These are phyloP conservation scores for Pseudogymnoascus sp. DNA, from an alignment of 2,329 filamentous ascomycete genomes.

Conservation along the genomic window DNA sequence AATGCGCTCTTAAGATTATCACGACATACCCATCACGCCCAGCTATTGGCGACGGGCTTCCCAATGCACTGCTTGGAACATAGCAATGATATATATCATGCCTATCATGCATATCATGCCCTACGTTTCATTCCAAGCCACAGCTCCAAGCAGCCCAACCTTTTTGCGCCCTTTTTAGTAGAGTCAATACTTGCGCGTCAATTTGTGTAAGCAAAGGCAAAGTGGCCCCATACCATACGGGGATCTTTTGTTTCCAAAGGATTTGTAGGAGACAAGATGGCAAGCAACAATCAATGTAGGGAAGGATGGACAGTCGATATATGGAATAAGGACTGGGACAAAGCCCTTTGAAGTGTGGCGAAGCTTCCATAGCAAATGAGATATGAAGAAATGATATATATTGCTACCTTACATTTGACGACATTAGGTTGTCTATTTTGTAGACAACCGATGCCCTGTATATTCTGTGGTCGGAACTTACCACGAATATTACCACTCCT, in stretches of 20 bases:
- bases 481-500: not conserved
- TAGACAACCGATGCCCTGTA: not conserved
- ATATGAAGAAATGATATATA: not conserved
- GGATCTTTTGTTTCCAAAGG: not conserved
- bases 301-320: not conserved
- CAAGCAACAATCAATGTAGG: not conserved
- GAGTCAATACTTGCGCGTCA: not conserved
- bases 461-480: not conserved
- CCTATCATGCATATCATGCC: not conserved
- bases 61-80: not conserved
- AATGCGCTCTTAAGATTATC: constrained; percentile 65
- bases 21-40: constrained; percentile 84
- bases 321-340: not conserved
- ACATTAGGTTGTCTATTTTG: not conserved
- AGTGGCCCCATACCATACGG: not conserved
- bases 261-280: not conserved
- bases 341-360: not conserved
- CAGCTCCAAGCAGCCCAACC: not conserved
- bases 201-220: not conserved
- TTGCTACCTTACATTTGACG: not conserved
- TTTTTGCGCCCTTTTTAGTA: not conserved
- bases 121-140: not conserved
- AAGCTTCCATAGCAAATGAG: not conserved
- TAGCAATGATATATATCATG: not conserved
- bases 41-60: not conserved